Conservation (phyloP, 257 asterid genomes). For the Pogostemon cablin region DNA sequence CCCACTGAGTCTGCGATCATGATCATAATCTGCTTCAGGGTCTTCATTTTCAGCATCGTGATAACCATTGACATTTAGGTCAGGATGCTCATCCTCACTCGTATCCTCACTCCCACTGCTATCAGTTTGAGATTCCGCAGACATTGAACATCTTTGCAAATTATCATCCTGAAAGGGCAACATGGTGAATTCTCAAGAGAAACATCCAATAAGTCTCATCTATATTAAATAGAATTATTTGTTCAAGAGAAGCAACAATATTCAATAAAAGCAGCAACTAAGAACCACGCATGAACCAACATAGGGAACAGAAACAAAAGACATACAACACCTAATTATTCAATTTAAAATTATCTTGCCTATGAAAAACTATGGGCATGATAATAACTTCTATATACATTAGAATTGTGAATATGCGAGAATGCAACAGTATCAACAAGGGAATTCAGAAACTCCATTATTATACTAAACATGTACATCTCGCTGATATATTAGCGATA, state of each 20-base stretch:
- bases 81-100: conserved; percentile 66
- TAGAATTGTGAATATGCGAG: conserved; percentile 13
- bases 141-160: conserved; percentile 75
- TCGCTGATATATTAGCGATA: conserved; percentile 19
- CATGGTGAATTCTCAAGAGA: conserved; percentile 17
- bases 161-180: conserved; percentile 64
- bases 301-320: conserved; percentile 21
- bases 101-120: conserved; percentile 74
- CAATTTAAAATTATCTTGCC: background rate
- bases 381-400: conserved; percentile 21
- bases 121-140: conserved; percentile 78
- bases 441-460: conserved; percentile 23
- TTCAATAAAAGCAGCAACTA: conserved; percentile 26
- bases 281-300: conserved; percentile 18
- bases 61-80: conserved; percentile 64
- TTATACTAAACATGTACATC: background rate
- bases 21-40: conserved; percentile 71
- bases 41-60: conserved; percentile 88
- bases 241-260: conserved; percentile 22
- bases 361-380: conserved; percentile 13
- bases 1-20: conserved; percentile 81
- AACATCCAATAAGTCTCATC: conserved; percentile 20
- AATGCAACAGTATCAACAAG: conserved; percentile 26
- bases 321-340: conserved; percentile 9
- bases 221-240: conserved; percentile 21